Percentiles rank a stretch among this genome's conserved stretches.
Conservation (phyloP, 345 rosid genomes). For the rapeseed (Brassica napus) region DNA sequence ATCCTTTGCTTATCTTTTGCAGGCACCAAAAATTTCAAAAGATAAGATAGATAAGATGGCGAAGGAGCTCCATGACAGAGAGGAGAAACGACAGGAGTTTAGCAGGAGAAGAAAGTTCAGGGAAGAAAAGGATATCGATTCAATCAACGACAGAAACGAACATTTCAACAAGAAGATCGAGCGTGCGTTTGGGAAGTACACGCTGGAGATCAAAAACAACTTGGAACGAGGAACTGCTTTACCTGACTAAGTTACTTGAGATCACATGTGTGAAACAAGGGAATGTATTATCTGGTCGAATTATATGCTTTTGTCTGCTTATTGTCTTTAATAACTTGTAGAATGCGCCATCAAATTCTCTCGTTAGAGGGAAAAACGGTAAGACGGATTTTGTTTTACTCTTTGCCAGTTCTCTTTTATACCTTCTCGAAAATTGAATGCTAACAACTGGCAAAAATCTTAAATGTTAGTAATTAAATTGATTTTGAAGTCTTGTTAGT, state of each 20-base stretch:
- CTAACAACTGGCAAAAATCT: background rate
- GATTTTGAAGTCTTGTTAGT: no score
- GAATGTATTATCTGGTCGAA: conserved; percentile 10
- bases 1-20: conserved; percentile 20
- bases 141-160: conserved; percentile 97
- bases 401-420: background rate
- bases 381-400: background rate
- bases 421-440: background rate
- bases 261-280: conserved; percentile 1
- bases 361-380: background rate
- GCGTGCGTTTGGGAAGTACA: conserved; percentile 94
- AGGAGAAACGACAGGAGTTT: conserved; percentile 71
- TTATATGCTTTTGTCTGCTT: conserved; percentile 13
- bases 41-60: conserved; percentile 88
- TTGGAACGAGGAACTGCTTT: conserved; percentile 98
- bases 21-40: conserved; percentile 82
- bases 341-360: conserved; percentile 11
- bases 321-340: conserved; percentile 12
- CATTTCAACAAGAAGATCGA: conserved; percentile 99
- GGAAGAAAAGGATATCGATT: conserved; percentile 94
- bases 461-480: no score
- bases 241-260: conserved; percentile 68
- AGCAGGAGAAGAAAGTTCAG: conserved; percentile 89
- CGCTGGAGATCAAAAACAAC: conserved; percentile 92
- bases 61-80: conserved; percentile 76